Percentiles rank a stretch among this genome's conserved stretches.
These are phyloP conservation scores for Raffaelea albimanens DNA, from an alignment of 2,329 filamentous ascomycete species.

Conservation along the genomic window DNA sequence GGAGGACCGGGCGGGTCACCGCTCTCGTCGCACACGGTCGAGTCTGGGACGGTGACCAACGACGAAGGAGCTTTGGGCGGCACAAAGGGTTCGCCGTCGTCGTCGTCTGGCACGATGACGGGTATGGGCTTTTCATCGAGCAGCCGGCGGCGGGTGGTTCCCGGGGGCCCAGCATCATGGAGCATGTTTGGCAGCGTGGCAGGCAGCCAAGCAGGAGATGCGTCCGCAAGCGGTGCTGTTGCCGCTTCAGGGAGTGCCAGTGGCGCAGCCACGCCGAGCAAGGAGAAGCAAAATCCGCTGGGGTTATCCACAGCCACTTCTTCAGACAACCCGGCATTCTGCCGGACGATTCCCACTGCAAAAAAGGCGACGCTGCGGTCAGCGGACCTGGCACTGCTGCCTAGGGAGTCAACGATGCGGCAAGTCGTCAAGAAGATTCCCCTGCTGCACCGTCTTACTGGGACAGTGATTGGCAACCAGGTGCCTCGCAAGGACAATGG, in stretches of 20 bases:
- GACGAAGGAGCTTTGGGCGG: conserved; percentile 18
- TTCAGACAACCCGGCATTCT: conserved; percentile 34
- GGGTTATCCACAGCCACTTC: not conserved
- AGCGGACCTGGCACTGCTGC: conserved; percentile 60
- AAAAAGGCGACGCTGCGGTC: conserved; percentile 56
- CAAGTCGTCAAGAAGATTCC: conserved; percentile 57
- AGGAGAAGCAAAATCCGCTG: not conserved
- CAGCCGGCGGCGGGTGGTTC: not conserved
- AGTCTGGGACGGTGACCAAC: conserved; percentile 42
- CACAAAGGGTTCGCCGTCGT: conserved; percentile 7
- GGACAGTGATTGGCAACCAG: conserved; percentile 63
- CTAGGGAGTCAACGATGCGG: conserved; percentile 56
- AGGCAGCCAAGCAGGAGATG: conserved; percentile 15
- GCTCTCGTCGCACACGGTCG: conserved; percentile 46
- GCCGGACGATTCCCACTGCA: conserved; percentile 57
- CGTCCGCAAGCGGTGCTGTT: no score
- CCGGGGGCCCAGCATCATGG: not conserved
- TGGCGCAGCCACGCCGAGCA: not conserved
- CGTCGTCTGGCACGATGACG: conserved; percentile 37
- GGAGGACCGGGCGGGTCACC: not conserved
- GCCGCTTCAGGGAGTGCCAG: no score
- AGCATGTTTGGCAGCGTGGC: not conserved
- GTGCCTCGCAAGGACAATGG: conserved; percentile 65
- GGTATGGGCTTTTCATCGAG: conserved; percentile 8
- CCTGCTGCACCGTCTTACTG: conserved; percentile 63